Evolutionary conservation across 768 basidiomycete genomes (phyloP), one percentile per base, ranked within the genome.

Genomic region (Psilocybe cyanescens): DNA sequence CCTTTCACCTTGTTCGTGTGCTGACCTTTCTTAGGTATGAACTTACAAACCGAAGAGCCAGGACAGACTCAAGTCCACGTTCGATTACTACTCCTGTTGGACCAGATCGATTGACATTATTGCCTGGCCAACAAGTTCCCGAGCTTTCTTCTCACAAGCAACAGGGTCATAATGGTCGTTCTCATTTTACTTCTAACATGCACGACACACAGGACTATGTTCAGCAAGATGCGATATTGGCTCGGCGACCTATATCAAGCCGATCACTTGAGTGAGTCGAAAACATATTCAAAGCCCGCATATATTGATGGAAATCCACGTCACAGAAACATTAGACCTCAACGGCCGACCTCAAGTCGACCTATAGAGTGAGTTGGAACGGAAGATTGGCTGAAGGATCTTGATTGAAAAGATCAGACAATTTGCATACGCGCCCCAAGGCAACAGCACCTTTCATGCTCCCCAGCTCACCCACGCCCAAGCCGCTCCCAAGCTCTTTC

Each of bases 81-180:
- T 85, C 86, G 35, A 74, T 79, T 17, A 65, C 72, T 3, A 85
- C 84, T 1, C 86, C 88, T 16, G 59, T 84, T 9, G 88, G 80
- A 17, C 89, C 89, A 28, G 75, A 83, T 65, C 76, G 92, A 70
- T 78, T 93, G 37, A 93, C 91, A 2, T 77, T 92, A 19, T 87
- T 86, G 16, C 84, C 79, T 11, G 81, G 82, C 46, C 89, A 88
- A 66, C 82, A 82, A 35, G 76, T 79, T 46, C 83, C 86, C 7
- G 77, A 73, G 35, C 68, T 82, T 28, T 74, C 75, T 3, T 70
- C 75, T 8, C 67, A 70, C 56, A 71, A 66, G 33, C 60, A 66
- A 37, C 62, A 65, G 39, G 65, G 64, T 30, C 67, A 67, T 28
- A 46, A 16, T 4, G 41, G 37, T 48, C 33, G 35, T 30, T 17